These are phyloP conservation scores for Pezicula carpinea DNA, from an alignment of 2,329 filamentous ascomycete species.

Conservation along the genomic window DNA sequence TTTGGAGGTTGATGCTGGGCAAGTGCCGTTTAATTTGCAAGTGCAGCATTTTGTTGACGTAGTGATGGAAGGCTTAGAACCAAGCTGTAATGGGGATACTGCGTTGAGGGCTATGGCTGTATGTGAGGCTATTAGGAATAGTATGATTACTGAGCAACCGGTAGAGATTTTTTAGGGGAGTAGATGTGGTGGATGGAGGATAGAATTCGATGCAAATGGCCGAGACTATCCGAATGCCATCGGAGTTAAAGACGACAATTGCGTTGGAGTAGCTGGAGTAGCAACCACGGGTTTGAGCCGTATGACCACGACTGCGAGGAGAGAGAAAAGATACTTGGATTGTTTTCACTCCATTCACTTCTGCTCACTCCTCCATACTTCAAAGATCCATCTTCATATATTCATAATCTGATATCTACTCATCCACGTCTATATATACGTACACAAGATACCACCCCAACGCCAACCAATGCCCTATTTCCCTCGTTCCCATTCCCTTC, in stretches of 20 bases:
- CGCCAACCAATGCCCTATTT: background rate
- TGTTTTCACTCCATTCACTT: no score
- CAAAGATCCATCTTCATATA: background rate
- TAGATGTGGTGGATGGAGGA: no score
- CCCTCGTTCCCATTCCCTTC: background rate
- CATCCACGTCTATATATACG: background rate
- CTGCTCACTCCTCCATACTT: no score
- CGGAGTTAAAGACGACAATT: no score
- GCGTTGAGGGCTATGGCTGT: constrained; percentile 47
- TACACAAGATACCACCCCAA: background rate
- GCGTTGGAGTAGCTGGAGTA: no score
- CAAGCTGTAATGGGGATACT: constrained; percentile 43
- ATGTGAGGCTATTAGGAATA: constrained; percentile 44
- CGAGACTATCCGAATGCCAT: no score
- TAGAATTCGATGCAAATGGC: no score
- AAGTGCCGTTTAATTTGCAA: constrained; percentile 48
- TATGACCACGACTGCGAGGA: no score
- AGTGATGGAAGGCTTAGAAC: constrained; percentile 35
- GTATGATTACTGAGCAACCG: constrained; percentile 33
- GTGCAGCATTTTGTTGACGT: constrained; percentile 47
- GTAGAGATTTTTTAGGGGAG: constrained; percentile 10
- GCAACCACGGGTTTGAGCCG: no score
- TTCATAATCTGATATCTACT: background rate
- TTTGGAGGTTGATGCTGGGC: constrained; percentile 19
- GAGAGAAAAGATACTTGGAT: no score